phyloP scores from a whole-genome alignment of 805 yeast species.

The Saccharomyces paradoxus region DNA sequence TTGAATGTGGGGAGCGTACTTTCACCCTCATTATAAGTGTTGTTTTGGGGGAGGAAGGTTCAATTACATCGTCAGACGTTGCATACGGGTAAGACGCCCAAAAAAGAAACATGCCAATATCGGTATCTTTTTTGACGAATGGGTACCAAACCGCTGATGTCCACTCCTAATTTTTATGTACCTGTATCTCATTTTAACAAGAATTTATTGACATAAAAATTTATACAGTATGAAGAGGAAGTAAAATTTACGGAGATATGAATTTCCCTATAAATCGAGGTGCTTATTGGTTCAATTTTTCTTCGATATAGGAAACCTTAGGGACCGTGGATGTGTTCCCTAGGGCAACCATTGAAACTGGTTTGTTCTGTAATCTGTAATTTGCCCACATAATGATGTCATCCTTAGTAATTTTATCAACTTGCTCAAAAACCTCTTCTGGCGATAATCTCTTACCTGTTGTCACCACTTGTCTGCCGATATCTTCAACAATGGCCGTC shows the following conservation, averaged over 20 bases:
- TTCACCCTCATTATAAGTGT: too few species aligned
- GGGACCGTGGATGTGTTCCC: constrained; percentile 76
- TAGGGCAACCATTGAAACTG: constrained; percentile 83
- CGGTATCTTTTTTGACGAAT: too few species aligned
- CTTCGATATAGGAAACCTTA: constrained; percentile 51
- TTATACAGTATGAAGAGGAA: not conserved
- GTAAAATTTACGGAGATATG: not conserved
- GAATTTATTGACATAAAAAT: not conserved
- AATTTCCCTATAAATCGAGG: not conserved
- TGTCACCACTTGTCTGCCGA: constrained; percentile 93
- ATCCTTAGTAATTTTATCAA: constrained; percentile 65
- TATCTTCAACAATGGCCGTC: constrained; percentile 93
- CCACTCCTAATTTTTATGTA: not conserved
- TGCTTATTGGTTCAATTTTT: constrained; percentile 14
- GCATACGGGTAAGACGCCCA: too few species aligned
- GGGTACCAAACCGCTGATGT: not conserved
- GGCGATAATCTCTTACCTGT: constrained; percentile 60
- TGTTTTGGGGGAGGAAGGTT: too few species aligned
- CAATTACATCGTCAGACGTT: too few species aligned
- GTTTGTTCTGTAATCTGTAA: constrained; percentile 66
- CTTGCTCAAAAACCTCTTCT: constrained; percentile 46
- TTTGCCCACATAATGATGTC: constrained; percentile 88
- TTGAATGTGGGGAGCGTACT: too few species aligned
- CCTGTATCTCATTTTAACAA: not conserved
- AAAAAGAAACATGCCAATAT: too few species aligned